Percentiles rank a stretch among this genome's conserved stretches.
phyloP scores from a whole-genome alignment of 352 stramenopile species.

The Plasmopara viticola region DNA sequence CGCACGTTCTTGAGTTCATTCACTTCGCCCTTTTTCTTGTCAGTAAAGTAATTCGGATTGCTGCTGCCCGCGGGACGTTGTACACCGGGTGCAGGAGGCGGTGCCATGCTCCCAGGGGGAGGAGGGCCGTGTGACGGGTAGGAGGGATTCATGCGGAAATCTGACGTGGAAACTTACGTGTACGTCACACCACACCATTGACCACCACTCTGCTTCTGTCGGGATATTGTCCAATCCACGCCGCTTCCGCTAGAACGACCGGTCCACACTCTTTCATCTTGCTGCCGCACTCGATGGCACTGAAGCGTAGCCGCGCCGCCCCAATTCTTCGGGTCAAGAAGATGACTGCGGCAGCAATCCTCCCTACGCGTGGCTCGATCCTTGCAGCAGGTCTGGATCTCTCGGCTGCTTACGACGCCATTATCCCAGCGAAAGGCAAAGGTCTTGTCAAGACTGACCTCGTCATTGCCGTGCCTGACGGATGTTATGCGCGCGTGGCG shows the following conservation, averaged over 20 bases:
- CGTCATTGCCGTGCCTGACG: slow-evolving; percentile 89
- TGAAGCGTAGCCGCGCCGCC: slow-evolving; percentile 25
- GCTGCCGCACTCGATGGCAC: slow-evolving; percentile 12
- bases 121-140: slow-evolving; percentile 22
- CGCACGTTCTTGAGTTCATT: slow-evolving; percentile 93
- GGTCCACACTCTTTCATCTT: neutral
- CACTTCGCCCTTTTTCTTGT: slow-evolving; percentile 94
- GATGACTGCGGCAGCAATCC: slow-evolving; percentile 70
- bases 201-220: too few relatives aligned
- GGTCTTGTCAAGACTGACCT: slow-evolving; percentile 97
- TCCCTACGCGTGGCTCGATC: slow-evolving; percentile 68
- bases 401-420: slow-evolving; percentile 75
- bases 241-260: neutral
- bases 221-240: neutral
- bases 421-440: slow-evolving; percentile 90
- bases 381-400: slow-evolving; percentile 82
- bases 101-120: slow-evolving; percentile 17
- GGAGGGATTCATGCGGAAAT: slow-evolving; percentile 7
- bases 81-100: slow-evolving; percentile 9
- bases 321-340: slow-evolving; percentile 79
- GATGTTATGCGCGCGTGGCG: slow-evolving; percentile 94
- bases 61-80: slow-evolving; percentile 24
- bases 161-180: neutral
- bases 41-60: slow-evolving; percentile 78
- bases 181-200: neutral